These are phyloP conservation scores for Teunomyces funiuensis DNA, from an alignment of 805 yeast species.

Conservation along the genomic window DNA sequence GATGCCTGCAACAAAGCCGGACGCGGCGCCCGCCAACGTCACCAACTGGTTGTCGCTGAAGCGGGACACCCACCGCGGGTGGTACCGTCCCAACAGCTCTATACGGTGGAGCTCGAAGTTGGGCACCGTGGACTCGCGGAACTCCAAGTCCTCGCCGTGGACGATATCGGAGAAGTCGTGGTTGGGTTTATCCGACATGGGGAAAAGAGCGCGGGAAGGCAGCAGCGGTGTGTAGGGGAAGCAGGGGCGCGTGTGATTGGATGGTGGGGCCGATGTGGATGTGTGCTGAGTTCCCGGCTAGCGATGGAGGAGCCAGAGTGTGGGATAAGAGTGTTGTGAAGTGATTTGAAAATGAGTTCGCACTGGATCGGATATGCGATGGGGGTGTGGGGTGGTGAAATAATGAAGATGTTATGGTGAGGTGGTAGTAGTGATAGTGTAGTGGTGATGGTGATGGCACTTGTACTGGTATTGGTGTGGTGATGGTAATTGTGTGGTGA, in stretches of 20 bases:
- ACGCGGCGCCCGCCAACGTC: constrained; percentile 88
- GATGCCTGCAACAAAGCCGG: constrained; percentile 88
- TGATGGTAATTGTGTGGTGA: too few relatives aligned
- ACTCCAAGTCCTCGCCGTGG: constrained; percentile 40
- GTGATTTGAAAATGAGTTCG: background rate
- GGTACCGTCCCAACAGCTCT: constrained; percentile 4
- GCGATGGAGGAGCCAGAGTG: background rate
- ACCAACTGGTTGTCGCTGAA: constrained; percentile 46
- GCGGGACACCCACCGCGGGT: background rate
- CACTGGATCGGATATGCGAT: background rate
- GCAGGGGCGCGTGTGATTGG: background rate
- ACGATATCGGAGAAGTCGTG: constrained; percentile 36
- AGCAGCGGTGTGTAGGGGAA: too few relatives aligned
- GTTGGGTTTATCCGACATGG: constrained; percentile 1
- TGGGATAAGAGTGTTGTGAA: background rate
- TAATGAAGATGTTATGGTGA: background rate
- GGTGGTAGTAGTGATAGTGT: too few relatives aligned
- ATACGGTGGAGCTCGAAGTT: constrained; percentile 13
- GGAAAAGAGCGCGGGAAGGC: too few relatives aligned
- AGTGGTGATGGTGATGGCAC: too few relatives aligned
- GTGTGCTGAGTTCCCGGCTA: background rate
- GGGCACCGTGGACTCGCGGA: constrained; percentile 21
- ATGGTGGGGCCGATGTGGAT: background rate
- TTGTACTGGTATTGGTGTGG: too few relatives aligned
- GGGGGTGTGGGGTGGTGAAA: background rate